Percentiles rank a stretch among this genome's conserved stretches.
Evolutionary conservation across 192 early-diverging fungal genomes (phyloP).

Genomic region (Entomortierella beljakovae): DNA sequence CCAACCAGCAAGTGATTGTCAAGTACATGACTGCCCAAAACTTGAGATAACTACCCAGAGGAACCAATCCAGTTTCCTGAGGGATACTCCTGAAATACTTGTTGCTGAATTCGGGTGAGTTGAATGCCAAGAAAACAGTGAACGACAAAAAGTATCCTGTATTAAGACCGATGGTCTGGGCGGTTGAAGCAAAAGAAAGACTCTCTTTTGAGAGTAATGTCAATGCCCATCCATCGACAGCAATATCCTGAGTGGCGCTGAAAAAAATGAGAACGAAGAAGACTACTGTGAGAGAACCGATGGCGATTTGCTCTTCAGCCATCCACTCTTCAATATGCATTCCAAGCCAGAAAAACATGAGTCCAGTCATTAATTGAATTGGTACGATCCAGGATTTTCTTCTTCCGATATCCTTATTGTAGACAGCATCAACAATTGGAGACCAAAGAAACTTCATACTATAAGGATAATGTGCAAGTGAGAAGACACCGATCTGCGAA

Average conservation of each 20-base stretch:
- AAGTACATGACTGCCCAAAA: slow-evolving; percentile 97
- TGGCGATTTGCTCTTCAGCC: slow-evolving; percentile 68
- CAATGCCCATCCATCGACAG: slow-evolving; percentile 92
- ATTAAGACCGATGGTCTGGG: slow-evolving; percentile 97
- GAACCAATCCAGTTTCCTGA: slow-evolving; percentile 75
- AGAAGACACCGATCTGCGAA: slow-evolving; percentile 93
- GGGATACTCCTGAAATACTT: slow-evolving; percentile 83
- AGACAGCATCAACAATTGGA: slow-evolving; percentile 94
- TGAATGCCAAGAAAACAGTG: slow-evolving; percentile 97
- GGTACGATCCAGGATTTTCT: slow-evolving; percentile 99
- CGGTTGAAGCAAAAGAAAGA: slow-evolving; percentile 91
- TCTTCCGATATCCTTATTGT: slow-evolving; percentile 83
- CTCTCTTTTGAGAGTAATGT: slow-evolving; percentile 92
- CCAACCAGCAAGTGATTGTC: slow-evolving; percentile 84
- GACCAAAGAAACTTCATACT: slow-evolving; percentile 99
- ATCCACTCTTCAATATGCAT: slow-evolving; percentile 77
- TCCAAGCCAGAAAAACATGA: slow-evolving; percentile 85
- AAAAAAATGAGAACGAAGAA: slow-evolving; percentile 92
- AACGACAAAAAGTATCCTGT: slow-evolving; percentile 96
- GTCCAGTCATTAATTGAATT: slow-evolving; percentile 89
- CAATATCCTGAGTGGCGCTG: slow-evolving; percentile 93
- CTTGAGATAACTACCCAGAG: slow-evolving; percentile 87
- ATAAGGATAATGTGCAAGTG: slow-evolving; percentile 96
- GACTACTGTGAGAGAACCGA: slow-evolving; percentile 75
- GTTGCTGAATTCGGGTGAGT: slow-evolving; percentile 95